phyloP scores from a whole-genome alignment of 306 rosid genomes.

The Canavalia ensiformis region DNA sequence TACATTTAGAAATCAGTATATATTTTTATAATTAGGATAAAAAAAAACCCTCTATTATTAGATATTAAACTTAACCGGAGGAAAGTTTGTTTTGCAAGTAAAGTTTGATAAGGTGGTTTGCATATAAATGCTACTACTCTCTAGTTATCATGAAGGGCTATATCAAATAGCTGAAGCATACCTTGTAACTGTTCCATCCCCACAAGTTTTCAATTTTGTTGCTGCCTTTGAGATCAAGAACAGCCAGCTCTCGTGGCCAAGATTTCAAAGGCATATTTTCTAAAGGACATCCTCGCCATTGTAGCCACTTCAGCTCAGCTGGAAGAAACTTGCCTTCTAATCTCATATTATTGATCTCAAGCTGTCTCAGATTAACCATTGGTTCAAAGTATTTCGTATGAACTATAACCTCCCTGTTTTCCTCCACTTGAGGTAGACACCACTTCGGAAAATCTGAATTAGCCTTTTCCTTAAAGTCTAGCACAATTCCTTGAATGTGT shows the following conservation, averaged over 20 bases:
- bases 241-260: constrained; percentile 59
- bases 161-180: constrained; percentile 32
- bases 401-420: constrained; percentile 42
- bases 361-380: constrained; percentile 62
- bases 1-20: too few relatives aligned
- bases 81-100: not conserved
- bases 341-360: constrained; percentile 64
- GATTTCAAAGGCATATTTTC: constrained; percentile 55
- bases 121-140: not conserved
- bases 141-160: not conserved
- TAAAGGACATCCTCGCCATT: constrained; percentile 74
- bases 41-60: too few relatives aligned
- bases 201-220: constrained; percentile 51
- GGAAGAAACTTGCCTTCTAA: constrained; percentile 68
- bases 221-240: constrained; percentile 72
- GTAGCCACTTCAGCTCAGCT: constrained; percentile 67
- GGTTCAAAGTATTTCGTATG: constrained; percentile 51
- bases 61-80: too few relatives aligned
- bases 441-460: constrained; percentile 36
- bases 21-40: too few relatives aligned
- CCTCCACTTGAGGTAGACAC: constrained; percentile 43
- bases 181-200: constrained; percentile 46
- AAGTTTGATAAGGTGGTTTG: not conserved
- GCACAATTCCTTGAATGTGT: constrained; percentile 58
- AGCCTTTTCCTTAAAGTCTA: constrained; percentile 55